Evolutionary conservation across 2,329 filamentous ascomycete species (phyloP).

Genomic region (Pseudogymnoascus sp.): DNA sequence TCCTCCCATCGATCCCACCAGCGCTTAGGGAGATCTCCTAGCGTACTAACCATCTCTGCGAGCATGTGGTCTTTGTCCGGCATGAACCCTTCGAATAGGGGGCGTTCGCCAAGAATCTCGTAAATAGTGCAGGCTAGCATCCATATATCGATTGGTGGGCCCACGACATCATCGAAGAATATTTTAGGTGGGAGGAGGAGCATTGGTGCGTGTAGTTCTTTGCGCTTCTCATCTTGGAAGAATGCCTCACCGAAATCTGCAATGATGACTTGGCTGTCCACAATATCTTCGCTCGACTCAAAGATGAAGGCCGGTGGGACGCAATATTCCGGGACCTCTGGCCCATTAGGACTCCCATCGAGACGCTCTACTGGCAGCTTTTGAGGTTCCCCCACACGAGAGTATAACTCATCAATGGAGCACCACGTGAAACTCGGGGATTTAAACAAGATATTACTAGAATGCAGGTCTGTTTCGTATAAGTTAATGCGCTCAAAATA

Average conservation of each 20-base stretch:
- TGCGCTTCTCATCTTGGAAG: not conserved
- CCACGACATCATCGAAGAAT: not conserved
- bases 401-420: not conserved
- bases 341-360: not conserved
- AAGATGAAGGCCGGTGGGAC: not conserved
- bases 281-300: not conserved
- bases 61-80: slow-evolving; percentile 71
- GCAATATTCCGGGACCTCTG: not conserved
- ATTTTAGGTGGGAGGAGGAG: not conserved
- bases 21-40: not conserved
- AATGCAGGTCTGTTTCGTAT: not conserved
- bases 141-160: not conserved
- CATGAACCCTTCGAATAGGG: not conserved
- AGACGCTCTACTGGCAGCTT: not conserved
- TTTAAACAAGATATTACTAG: not conserved
- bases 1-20: not conserved
- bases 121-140: not conserved
- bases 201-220: not conserved
- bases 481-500: not conserved
- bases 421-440: not conserved
- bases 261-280: not conserved
- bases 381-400: not conserved
- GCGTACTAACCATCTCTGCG: slow-evolving; percentile 29
- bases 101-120: not conserved
- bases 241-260: not conserved